Evolutionary conservation across 2,329 filamentous ascomycete species (phyloP), one percentile per base, ranked within the genome.

Genomic region (Aspergillus vadensis): DNA sequence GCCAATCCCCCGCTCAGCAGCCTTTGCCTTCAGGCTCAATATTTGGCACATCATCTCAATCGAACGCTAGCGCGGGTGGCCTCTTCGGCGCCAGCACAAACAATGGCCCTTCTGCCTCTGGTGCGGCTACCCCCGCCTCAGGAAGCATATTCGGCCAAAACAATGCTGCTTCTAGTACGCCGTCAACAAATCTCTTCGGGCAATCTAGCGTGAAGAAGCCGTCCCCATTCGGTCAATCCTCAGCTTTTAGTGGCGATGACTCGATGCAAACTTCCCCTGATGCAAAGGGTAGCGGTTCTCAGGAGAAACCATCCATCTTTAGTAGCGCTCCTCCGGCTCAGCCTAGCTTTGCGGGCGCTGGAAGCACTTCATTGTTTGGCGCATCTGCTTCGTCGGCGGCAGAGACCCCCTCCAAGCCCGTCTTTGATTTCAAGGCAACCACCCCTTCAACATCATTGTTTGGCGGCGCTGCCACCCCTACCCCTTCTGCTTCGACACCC

Each of bases 231-330:
- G 67, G 67, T 10, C 69, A 74, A 54, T 69, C 72, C 9, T 61
- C 64, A 32, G 61, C 65, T 17, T 60, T 66, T 36, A 36, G 32
- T 43, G 58, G 65, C 8, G 55, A 41, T 27, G 72, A 75, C 44
- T 67, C 70, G 9, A 75, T 75, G 72, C 72, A 75, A 51, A 74
- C 70, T 17, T 75, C 73, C 5, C 72, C 73, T 5, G 72, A 75
- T 36, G 64, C 66, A 2, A 72, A 71, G 52, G 59, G 60, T 32
- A 62, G 50, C 30, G 59, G 61, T 47, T 41, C 55, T 15, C 59
- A 55, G 21, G 57, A 63, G 23, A 70, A 69, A 50, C 44, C 66
- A 32, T 65, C 61, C 21, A 60, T 69, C 2, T 73, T 73, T 36
- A 67, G 67, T 39, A 60, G 63, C 17, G 64, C 63, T 36, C 48